phyloP scores from a whole-genome alignment of 805 yeast species.

The Spathaspora sp. region DNA sequence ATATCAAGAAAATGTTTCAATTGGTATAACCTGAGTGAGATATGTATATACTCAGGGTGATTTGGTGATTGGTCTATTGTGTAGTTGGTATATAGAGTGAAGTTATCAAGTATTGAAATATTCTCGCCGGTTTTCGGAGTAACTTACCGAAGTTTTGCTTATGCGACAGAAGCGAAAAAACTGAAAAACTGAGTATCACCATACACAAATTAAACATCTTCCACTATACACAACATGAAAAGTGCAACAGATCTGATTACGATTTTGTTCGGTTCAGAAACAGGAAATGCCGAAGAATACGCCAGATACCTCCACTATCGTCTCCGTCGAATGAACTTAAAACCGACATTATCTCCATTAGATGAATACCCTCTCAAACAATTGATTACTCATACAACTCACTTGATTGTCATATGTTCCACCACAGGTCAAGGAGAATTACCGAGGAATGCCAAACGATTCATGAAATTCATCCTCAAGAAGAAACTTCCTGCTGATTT shows the following conservation, averaged over 20 bases:
- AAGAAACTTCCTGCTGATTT: constrained; percentile 59
- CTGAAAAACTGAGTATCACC: too few species aligned
- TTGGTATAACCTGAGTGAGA: too few species aligned
- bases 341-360: constrained; percentile 47
- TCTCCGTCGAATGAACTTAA: constrained; percentile 51
- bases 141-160: too few species aligned
- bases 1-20: too few species aligned
- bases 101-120: too few species aligned
- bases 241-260: constrained; percentile 32
- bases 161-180: too few species aligned
- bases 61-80: too few species aligned
- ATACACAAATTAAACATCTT: too few species aligned
- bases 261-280: constrained; percentile 85
- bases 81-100: too few species aligned
- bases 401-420: constrained; percentile 63
- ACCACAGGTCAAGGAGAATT: constrained; percentile 96
- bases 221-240: background rate
- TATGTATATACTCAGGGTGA: too few species aligned
- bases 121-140: too few species aligned
- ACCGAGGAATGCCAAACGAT: constrained; percentile 69
- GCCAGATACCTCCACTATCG: constrained; percentile 61
- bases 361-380: constrained; percentile 59
- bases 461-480: constrained; percentile 73
- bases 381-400: constrained; percentile 44
- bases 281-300: constrained; percentile 86